Evolutionary conservation across 2,329 filamentous ascomycete genomes (phyloP), one percentile per base, ranked within the genome.

Genomic region (Aspergillus caelatus): DNA sequence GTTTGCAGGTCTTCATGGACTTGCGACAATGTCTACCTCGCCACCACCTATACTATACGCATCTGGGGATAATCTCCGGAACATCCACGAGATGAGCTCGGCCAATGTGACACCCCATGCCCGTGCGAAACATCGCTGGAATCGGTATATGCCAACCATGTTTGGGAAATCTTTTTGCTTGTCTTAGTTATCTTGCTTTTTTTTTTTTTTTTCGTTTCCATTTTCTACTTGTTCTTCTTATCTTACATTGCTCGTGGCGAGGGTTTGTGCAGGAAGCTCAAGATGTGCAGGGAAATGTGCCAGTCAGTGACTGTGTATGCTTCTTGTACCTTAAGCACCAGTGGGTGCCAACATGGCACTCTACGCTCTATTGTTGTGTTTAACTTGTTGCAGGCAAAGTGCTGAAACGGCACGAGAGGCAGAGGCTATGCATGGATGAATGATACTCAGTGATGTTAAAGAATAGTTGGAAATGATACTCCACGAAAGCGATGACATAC

Each of bases 71-170:
- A 26, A 39, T 32, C 16, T 45, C 10, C 19, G 34, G 36, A 23
- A 21, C 19, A 16, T 21, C 23, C 50, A 21, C 28, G 34, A 41
- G 48, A 34, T 54, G 23, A 30, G 3, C 50, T 52, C 48, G 26
- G 36, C 48, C 30, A 60, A 53, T 32, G 14, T 34, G 41, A 34
- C 48, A 19, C 30, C 58, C 48, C 58, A 54, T n/a, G 26, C 50
- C 34, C 32, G 34, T 54, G 52, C n/a, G 52, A 19, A 39, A 39
- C 32, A 39, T 26, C 21, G 32, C 52, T 55, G 32, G 48, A 54
- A 60, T 43, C 39, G 46, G 36, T 60, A 60, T 60, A 60, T 60
- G 58, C 48, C 32, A n/a, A 52, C 12, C 58, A 54, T 60, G 48
- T 60, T 60, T 43, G 26, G 58, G 36, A 45, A 52, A 60, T 45